Conservation (phyloP, 2,329 filamentous ascomycete species). For the Trichoderma aggressivum region DNA sequence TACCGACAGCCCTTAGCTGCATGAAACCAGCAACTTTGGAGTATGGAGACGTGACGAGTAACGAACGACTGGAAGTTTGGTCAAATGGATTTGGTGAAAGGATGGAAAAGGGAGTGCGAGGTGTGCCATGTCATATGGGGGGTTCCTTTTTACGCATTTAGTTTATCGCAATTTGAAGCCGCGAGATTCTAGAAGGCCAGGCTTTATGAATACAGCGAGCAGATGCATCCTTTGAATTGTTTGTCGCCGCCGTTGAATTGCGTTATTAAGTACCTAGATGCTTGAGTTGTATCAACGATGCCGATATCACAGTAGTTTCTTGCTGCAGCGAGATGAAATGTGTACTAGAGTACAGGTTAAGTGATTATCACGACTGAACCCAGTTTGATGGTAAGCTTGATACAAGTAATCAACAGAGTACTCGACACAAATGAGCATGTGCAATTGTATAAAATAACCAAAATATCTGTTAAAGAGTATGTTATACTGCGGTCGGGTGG, state of each 20-base stretch:
- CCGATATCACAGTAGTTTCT: not conserved
- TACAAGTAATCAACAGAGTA: not conserved
- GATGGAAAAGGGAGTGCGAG: constrained; percentile 5
- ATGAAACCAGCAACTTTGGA: constrained; percentile 2
- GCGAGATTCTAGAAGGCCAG: constrained; percentile 1
- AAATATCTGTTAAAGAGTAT: not conserved
- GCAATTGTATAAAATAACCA: not conserved
- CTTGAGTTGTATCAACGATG: rapidly evolving
- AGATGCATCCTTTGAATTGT: not conserved
- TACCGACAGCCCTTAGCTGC: constrained; percentile 10
- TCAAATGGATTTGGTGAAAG: constrained; percentile 13
- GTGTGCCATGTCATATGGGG: constrained; percentile 11
- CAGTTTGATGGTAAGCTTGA: not conserved
- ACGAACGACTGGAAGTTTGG: constrained; percentile 17
- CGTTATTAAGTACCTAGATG: not conserved
- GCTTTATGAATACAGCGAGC: constrained; percentile 16
- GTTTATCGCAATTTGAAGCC: constrained; percentile 17
- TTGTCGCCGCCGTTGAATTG: not conserved
- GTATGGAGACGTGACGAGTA: constrained; percentile 16
- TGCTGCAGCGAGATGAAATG: not conserved
- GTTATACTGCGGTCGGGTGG: not conserved
- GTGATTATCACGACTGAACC: not conserved
- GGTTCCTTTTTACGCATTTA: not conserved
- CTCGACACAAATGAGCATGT: not conserved
- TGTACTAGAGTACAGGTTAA: not conserved